Conservation (phyloP, 2,329 filamentous ascomycete species). For the Cadophora gregata region DNA sequence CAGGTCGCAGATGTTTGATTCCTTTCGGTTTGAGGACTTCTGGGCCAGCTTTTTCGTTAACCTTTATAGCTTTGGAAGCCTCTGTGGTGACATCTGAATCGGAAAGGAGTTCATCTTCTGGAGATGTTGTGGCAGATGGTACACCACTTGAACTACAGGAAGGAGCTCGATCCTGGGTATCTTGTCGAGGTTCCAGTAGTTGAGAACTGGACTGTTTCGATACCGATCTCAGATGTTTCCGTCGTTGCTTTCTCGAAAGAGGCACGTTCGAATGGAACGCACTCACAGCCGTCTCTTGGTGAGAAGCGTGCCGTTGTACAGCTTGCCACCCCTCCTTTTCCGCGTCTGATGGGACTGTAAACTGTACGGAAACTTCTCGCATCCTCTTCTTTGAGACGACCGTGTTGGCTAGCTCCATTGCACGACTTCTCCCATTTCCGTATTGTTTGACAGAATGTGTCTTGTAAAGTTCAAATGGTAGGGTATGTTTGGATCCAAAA, state of each 20-base stretch:
- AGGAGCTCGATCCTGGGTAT: neutral
- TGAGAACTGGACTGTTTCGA: neutral
- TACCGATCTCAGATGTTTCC: constrained; percentile 3
- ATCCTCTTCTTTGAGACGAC: neutral
- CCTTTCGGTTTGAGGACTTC: neutral
- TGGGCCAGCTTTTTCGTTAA: neutral
- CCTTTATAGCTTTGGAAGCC: too few species aligned
- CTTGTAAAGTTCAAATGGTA: neutral
- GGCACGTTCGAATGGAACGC: neutral
- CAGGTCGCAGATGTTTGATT: neutral
- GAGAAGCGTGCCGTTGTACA: neutral
- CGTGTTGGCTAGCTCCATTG: neutral
- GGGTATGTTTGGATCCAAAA: constrained; percentile 16
- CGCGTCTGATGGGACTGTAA: neutral
- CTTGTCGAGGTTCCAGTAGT: neutral
- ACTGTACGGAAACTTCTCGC: neutral
- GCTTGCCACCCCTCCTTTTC: neutral
- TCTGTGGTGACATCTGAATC: neutral
- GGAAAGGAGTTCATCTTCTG: neutral
- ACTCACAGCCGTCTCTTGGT: neutral
- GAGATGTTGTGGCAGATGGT: neutral
- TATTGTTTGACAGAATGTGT: neutral
- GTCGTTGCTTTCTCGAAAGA: constrained; percentile 8
- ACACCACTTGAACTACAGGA: neutral
- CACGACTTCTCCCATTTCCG: neutral